Percentiles rank a stretch among this genome's conserved stretches.
These are phyloP conservation scores for Pythium myriotylum DNA, from an alignment of 352 stramenopile species.

Conservation along the genomic window DNA sequence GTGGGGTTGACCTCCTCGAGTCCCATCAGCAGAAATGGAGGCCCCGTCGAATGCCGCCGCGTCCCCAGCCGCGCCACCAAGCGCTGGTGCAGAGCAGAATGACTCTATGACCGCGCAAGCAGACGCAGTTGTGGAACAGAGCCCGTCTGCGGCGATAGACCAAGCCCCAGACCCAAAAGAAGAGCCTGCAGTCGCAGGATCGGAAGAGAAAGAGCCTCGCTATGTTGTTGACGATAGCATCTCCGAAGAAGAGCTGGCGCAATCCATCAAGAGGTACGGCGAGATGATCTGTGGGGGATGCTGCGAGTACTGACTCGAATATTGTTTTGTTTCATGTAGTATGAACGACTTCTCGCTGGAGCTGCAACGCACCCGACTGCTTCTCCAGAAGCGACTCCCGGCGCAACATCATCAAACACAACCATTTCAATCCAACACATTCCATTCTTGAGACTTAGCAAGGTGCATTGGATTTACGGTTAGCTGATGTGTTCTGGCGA, in stretches of 20 bases:
- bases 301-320: no score
- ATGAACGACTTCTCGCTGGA: slow-evolving; percentile 39
- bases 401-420: neutral
- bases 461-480: neutral
- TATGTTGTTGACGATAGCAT: slow-evolving; percentile 22
- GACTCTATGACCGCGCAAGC: neutral
- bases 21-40: slow-evolving; percentile 5
- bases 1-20: no score
- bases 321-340: no score
- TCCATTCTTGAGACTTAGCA: neutral
- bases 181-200: neutral
- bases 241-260: slow-evolving; percentile 26
- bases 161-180: slow-evolving; percentile 1
- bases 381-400: slow-evolving; percentile 27
- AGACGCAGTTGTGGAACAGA: neutral
- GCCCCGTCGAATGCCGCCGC: neutral
- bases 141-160: neutral
- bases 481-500: neutral
- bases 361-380: slow-evolving; percentile 35
- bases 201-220: neutral
- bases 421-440: neutral
- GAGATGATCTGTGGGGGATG: neutral
- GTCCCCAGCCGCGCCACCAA: neutral
- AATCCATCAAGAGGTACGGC: slow-evolving; percentile 32
- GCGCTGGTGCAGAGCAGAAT: neutral